Conservation (phyloP, 768 basidiomycete genomes). For the Lentinula sp. region DNA sequence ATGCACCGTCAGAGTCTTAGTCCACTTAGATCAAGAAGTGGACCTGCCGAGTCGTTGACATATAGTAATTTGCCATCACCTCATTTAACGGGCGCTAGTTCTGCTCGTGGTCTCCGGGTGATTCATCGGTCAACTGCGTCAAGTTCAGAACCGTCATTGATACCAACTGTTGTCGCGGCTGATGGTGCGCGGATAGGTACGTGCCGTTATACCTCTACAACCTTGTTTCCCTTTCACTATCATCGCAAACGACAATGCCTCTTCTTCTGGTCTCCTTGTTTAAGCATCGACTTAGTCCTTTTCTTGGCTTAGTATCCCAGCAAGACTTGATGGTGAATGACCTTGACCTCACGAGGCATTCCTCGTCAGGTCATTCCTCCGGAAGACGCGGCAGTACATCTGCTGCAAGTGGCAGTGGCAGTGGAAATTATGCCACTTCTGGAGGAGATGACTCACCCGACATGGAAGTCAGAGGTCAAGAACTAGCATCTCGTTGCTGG, state of each 20-base stretch:
- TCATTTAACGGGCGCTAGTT: constrained; percentile 20
- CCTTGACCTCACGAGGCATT: constrained; percentile 36
- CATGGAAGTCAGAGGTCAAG: constrained; percentile 59
- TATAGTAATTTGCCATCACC: constrained; percentile 8
- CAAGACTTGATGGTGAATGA: constrained; percentile 55
- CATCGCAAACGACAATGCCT: constrained; percentile 1
- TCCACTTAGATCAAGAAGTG: constrained; percentile 39
- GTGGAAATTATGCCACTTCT: constrained; percentile 26
- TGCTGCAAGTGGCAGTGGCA: background rate
- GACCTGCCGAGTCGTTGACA: constrained; percentile 17
- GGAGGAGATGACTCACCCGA: constrained; percentile 48
- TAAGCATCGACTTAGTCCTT: constrained; percentile 8
- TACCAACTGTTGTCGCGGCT: constrained; percentile 32
- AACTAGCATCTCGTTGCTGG: constrained; percentile 76
- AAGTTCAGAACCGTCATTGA: constrained; percentile 77
- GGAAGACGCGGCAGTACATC: constrained; percentile 9
- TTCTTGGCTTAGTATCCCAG: constrained; percentile 29
- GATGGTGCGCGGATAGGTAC: constrained; percentile 48
- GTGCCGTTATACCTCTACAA: constrained; percentile 16
- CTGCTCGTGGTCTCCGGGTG: constrained; percentile 44
- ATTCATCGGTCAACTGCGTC: constrained; percentile 70
- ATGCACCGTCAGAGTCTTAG: constrained; percentile 32
- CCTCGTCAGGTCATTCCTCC: constrained; percentile 28
- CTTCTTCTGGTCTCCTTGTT: constrained; percentile 11
- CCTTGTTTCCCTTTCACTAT: constrained; percentile 8